A percentile compares a stretch with the other conserved stretches of the same genome.
phyloP scores from a whole-genome alignment of 164 flowering plant genomes.

The Tetrastigma voinierianum region DNA sequence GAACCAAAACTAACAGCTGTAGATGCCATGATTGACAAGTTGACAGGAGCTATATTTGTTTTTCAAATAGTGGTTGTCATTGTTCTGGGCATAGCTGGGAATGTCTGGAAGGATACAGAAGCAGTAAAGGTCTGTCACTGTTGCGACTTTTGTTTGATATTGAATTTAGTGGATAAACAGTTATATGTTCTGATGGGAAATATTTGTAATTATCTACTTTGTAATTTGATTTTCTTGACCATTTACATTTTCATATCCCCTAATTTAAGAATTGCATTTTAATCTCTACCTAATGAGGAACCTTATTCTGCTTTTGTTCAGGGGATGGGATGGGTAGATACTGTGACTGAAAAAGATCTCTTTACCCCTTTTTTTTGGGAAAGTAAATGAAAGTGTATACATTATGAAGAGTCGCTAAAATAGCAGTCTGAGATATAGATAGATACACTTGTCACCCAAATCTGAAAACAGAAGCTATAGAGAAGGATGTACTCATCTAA shows the following conservation, averaged over 20 bases:
- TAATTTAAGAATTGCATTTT: background rate
- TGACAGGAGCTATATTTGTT: conserved; percentile 95
- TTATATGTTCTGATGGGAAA: background rate
- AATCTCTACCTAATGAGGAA: background rate
- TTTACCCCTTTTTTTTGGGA: too few species aligned
- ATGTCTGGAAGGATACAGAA: conserved; percentile 98
- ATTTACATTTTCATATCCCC: background rate
- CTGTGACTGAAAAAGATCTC: too few species aligned
- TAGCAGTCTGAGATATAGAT: too few species aligned
- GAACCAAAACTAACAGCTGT: conserved; percentile 97
- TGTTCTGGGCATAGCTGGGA: conserved; percentile 93
- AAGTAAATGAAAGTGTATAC: too few species aligned
- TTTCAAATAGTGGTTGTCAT: conserved; percentile 95
- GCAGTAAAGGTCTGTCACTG: conserved; percentile 70
- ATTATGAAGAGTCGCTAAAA: too few species aligned
- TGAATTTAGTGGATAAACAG: background rate
- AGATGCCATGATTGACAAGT: conserved; percentile 98
- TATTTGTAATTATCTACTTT: background rate
- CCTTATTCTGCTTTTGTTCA: background rate
- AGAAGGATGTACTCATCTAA: too few species aligned
- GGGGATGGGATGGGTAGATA: too few species aligned
- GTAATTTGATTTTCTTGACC: background rate
- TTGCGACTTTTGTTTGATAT: conserved; percentile 2
- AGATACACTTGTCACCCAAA: too few species aligned
- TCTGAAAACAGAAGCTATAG: too few species aligned